Evolutionary conservation across 169 alveolate species (phyloP).

Genomic region (Plasmodium billcollinsi): DNA sequence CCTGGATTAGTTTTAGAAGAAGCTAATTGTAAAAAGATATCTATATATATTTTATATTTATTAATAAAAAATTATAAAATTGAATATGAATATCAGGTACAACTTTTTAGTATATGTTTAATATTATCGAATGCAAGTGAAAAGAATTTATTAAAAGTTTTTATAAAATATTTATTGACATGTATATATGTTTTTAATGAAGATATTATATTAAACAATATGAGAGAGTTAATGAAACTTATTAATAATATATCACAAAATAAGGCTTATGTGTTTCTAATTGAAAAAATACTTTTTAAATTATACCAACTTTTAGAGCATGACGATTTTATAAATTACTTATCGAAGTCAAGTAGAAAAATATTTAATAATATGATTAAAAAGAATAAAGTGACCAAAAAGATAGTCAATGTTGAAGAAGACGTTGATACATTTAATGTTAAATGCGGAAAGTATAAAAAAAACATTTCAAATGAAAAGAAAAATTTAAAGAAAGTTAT

Average conservation of each 20-base stretch:
- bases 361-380: neutral
- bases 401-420: neutral
- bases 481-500: constrained; percentile 13
- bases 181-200: constrained; percentile 29
- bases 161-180: constrained; percentile 45
- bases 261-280: constrained; percentile 1
- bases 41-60: constrained; percentile 32
- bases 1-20: constrained; percentile 73
- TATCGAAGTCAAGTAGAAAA: neutral
- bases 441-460: neutral
- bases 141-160: constrained; percentile 22
- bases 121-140: constrained; percentile 18
- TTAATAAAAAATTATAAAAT: constrained; percentile 52
- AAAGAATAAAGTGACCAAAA: constrained; percentile 7
- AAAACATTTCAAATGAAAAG: neutral
- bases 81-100: constrained; percentile 40
- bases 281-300: constrained; percentile 40
- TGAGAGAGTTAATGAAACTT: constrained; percentile 31
- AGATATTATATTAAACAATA: constrained; percentile 23
- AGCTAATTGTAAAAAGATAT: constrained; percentile 49
- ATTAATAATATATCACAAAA: constrained; percentile 20
- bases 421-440: neutral
- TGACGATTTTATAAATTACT: constrained; percentile 2
- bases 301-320: constrained; percentile 8
- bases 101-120: constrained; percentile 40